These are phyloP conservation scores for Aristolochia contorta DNA, from an alignment of 164 flowering plant species.

Conservation along the genomic window DNA sequence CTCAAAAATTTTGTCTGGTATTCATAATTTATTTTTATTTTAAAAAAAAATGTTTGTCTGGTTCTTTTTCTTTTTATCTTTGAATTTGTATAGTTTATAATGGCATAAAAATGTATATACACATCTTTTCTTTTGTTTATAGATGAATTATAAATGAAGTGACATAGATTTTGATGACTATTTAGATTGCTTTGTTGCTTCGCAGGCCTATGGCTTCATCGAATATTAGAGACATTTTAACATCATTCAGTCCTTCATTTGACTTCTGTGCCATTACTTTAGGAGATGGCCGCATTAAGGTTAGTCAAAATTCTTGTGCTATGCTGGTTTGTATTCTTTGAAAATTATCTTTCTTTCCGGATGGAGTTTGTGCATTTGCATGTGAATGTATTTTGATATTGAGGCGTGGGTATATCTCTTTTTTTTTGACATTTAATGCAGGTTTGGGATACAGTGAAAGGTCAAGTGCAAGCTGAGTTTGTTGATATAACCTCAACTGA, in stretches of 20 bases:
- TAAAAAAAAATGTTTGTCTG: too few species aligned
- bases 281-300: conserved; percentile 96
- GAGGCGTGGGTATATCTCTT: neutral
- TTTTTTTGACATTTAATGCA: conserved; percentile 14
- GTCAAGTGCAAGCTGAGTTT: conserved; percentile 82
- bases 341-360: neutral
- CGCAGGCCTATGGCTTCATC: conserved; percentile 34
- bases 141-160: too few species aligned
- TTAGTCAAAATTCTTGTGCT: conserved; percentile 2
- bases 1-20: too few species aligned
- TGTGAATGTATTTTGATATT: neutral
- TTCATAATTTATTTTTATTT: too few species aligned
- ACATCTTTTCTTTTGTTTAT: too few species aligned
- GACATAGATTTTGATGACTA: too few species aligned
- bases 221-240: conserved; percentile 62
- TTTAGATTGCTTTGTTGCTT: neutral
- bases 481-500: conserved; percentile 48
- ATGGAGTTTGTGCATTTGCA: neutral
- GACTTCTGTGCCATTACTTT: conserved; percentile 64
- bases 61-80: too few species aligned
- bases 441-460: conserved; percentile 91
- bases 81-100: too few species aligned
- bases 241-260: conserved; percentile 66
- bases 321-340: neutral
- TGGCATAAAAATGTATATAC: too few species aligned